These are phyloP conservation scores for Pythium oligandrum DNA, from an alignment of 352 stramenopile genomes.

Conservation along the genomic window DNA sequence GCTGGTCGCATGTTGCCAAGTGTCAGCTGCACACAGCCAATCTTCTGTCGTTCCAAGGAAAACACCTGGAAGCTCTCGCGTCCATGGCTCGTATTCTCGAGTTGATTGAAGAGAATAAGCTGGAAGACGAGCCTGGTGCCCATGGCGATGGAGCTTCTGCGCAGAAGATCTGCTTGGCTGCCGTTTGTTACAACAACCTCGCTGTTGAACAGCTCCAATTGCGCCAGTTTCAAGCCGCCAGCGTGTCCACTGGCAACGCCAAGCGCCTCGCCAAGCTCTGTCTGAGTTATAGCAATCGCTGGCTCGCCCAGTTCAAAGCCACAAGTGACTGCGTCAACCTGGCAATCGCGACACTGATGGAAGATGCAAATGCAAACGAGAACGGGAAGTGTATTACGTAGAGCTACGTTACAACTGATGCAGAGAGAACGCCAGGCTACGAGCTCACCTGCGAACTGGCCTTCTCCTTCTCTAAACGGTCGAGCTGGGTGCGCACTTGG, in stretches of 20 bases:
- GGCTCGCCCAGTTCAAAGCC: constrained; percentile 83
- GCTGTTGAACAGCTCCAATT: constrained; percentile 88
- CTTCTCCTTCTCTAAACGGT: background rate
- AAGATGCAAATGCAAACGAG: constrained; percentile 7
- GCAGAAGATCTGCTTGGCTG: constrained; percentile 88
- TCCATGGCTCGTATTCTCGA: constrained; percentile 81
- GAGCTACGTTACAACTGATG: too few species aligned
- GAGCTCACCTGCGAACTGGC: too few species aligned
- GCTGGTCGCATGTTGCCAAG: constrained; percentile 87
- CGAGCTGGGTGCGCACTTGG: background rate
- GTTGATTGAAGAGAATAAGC: constrained; percentile 86
- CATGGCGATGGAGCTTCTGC: constrained; percentile 44
- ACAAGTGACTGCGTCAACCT: constrained; percentile 75
- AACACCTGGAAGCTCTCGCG: constrained; percentile 73
- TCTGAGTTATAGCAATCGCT: constrained; percentile 90
- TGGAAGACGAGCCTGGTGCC: constrained; percentile 41
- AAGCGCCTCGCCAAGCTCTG: constrained; percentile 86
- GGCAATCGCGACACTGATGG: constrained; percentile 67
- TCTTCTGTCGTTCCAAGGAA: constrained; percentile 68
- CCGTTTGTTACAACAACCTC: constrained; percentile 92
- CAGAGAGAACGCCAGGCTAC: too few species aligned
- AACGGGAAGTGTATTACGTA: background rate
- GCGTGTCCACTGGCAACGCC: constrained; percentile 76
- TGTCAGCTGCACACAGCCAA: constrained; percentile 83
- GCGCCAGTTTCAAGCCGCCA: constrained; percentile 76